Base-by-base conservation (phyloP, 176 grass and related monocot genomes). In the Oropetium thomaeum region DNA sequence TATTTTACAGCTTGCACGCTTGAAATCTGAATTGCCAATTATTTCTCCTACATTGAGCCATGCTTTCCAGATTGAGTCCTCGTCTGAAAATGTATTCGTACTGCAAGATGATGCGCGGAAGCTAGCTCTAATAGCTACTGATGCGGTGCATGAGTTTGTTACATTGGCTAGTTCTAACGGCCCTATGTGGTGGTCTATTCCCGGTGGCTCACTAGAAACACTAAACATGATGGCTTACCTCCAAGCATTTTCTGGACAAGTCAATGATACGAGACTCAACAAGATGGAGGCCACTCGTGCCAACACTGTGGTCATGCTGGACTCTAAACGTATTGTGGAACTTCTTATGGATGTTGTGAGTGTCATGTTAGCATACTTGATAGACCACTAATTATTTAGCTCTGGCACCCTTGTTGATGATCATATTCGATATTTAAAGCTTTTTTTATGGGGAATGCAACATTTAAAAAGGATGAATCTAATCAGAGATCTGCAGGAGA, bases 271-370 rank as follows among this genome's bases (percentile, higher is more conserved):
- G 1, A 61, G 45, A 16, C 5, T 89, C 19, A 83, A 52, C 10
- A n/a, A n/a, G n/a, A 62, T 48, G 20, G 88, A 95, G 79, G 92
- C 67, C 16, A 95, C 85, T 62, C 85, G 92, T 22, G 75, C 44
- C 14, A 64, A 35, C 30, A 72, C 30, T 25, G 33, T 88, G 11
- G 79, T 89, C 27, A 60, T 83, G 79, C 26, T 86, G 65, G 66
- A 81, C 1, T 1, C 66, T 37, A 82, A 45, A 14, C 55, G 16
- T 8, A 22, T 94, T 10, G 70, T 88, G 22, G 75, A 66, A 7
- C 65, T 51, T 6, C 65, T 95, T 32, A 91, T 95, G 85, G 77
- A 89, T 49, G 3, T 42, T 34, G 92, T 95, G 44, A 82, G 88
- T 82, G 52, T 32, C 15, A 22, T 37, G 61, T 40, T 30, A 0